Percentiles rank a stretch among this genome's conserved stretches.
Evolutionary conservation across 2,329 filamentous ascomycete species (phyloP).

Genomic region (Trematosphaeria pertusa): DNA sequence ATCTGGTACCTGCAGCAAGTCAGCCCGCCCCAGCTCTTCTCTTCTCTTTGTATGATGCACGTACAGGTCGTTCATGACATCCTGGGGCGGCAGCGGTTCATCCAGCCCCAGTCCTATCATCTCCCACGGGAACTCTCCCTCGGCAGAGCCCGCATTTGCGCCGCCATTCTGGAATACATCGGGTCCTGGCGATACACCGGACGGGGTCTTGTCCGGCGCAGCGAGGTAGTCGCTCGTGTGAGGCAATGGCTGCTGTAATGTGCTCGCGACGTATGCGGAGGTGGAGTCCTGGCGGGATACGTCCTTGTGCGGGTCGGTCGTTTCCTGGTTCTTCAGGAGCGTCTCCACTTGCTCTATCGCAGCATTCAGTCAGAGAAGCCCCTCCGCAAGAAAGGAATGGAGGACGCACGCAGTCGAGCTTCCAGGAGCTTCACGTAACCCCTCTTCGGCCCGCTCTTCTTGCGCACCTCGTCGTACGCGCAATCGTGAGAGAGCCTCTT

Average conservation of each 20-base stretch:
- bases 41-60: constrained; percentile 28
- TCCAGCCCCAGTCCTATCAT: constrained; percentile 82
- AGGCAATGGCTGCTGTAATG: constrained; percentile 32
- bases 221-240: constrained; percentile 28
- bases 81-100: constrained; percentile 78
- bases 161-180: constrained; percentile 25
- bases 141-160: constrained; percentile 21
- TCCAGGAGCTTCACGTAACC: constrained; percentile 95
- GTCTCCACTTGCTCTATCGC: constrained; percentile 87
- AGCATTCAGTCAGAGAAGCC: constrained; percentile 19
- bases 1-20: constrained; percentile 69
- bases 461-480: constrained; percentile 88
- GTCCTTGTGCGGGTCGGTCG: constrained; percentile 43
- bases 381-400: no score
- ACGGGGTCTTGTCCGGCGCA: constrained; percentile 17
- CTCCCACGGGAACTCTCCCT: constrained; percentile 74
- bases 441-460: constrained; percentile 93
- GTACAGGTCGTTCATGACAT: constrained; percentile 86
- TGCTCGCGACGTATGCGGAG: constrained; percentile 42
- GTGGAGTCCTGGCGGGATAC: constrained; percentile 29
- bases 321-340: constrained; percentile 80
- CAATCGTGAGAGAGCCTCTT: constrained; percentile 85
- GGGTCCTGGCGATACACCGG: constrained; percentile 23
- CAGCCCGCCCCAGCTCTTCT: constrained; percentile 6
- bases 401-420: constrained; percentile 84